Base-by-base conservation (phyloP, 2,329 filamentous ascomycete species). In the Xylaria hypoxylon region DNA sequence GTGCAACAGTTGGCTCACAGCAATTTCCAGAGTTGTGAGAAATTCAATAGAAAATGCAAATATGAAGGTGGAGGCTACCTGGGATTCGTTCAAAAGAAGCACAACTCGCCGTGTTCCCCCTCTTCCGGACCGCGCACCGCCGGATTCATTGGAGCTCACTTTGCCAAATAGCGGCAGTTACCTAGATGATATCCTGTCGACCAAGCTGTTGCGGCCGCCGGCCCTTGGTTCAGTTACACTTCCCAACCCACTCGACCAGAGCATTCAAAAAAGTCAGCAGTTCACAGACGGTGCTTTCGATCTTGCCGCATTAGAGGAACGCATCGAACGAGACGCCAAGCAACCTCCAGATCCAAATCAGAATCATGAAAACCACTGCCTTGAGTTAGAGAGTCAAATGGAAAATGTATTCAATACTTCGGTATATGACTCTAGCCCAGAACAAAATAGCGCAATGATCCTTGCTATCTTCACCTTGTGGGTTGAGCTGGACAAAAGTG, bases 391-490 rank as follows among this genome's bases (percentile, higher is more conserved):
- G 4, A 35, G 5, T 5, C 35, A 47, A 19, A 33, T 65, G 3
- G 11, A 42, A 10, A 13, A 33, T 1, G 13, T 48, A 6, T 48
- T 51, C 24, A 19, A 53, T 0, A 57, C 68, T 0, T 68, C 77
- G 0, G 71, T 76, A 0, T 87, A 86, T 66, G 70, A 80, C 0
- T 65, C 71, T 3, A 81, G 85, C 63, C 79, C 83, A 0, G 84
- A 86, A 55, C 80, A 85, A 26, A 83, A 81, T 69, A 88, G 87
- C 31, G 64, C 76, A 0, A 81, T 86, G 70, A 75, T 90, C 0
- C 79, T 92, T 1, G 81, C 78, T 7, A 48, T 87, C 0, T 82
- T 91, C 72, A 84, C 87, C 56, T 69, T 89, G 0, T 92, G 89
- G 89, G 73, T 85, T 2, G 71, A 74, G 1, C 81, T 90, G 74